Base-by-base conservation (phyloP, 805 yeast species). In the Starmerella floricola region DNA sequence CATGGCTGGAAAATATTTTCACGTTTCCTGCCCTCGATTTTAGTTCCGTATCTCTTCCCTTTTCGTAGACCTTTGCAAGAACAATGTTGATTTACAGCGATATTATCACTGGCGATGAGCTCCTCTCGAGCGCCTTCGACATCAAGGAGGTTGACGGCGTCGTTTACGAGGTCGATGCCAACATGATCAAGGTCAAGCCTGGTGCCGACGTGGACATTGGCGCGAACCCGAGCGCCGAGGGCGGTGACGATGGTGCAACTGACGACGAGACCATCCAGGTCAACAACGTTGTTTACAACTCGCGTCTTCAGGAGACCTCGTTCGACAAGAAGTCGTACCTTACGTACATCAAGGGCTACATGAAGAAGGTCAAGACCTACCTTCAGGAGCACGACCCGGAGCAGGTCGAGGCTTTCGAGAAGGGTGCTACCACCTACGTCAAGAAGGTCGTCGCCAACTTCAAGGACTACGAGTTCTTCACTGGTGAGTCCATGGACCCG, bases 401-500 rank as follows among this genome's bases (percentile, higher is more conserved):
- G 38, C 73, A 72, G 61, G 76, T 91, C 59, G 78, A 80, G 62
- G 69, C 67, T 55, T 91, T 91, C 69, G 96, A 88, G 78, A 88
- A 91, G 76, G 97, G 97, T 67, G 98, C 98, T 59, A 74, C 78
- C 58, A 69, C 83, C 59, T 91, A 87, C 77, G 93, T 83, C 70
- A 91, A 91, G 84, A 91, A 91, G 78, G 80, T 91, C 56, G 68
- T 91, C 61, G 81, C 78, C 62, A 80, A 87, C 69, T 91, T 91
- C 91, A 81, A 80, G 65, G 98, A 91, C 78, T 91, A 93, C 94
- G 98, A 91, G 66, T 91, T 91, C 78, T 91, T 71, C 87, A 88
- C 95, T 58, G 97, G 98, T 76, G 97, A 88, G 75, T 82, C 95
- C 65, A 91, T 91, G 98, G 96, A 91, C 78, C 98, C 98, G 68